Conservation (phyloP, 306 rosid species). For the Vicia faba region DNA sequence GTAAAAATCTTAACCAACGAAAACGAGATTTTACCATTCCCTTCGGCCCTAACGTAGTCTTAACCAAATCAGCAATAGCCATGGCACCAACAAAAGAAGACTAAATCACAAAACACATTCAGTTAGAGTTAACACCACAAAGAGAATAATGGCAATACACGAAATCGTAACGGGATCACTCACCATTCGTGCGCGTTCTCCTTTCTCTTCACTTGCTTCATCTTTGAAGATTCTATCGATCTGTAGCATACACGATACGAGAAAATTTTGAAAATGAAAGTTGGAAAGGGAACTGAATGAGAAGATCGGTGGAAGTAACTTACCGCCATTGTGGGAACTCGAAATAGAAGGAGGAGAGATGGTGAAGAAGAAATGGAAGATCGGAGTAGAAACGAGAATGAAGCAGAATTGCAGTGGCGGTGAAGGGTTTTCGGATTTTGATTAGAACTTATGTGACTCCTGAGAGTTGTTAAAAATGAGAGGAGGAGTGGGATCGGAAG, state of each 20-base stretch:
- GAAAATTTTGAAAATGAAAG: not conserved
- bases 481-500: no score
- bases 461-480: no score
- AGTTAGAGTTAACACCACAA: not conserved
- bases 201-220: slow-evolving; percentile 97
- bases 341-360: no score
- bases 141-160: not conserved
- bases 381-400: no score
- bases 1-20: not conserved
- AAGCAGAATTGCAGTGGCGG: no score
- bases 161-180: slow-evolving; percentile 30
- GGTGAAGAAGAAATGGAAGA: no score
- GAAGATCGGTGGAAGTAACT: no score
- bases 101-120: slow-evolving; percentile 43
- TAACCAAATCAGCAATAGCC: slow-evolving; percentile 96
- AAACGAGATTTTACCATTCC: slow-evolving; percentile 70
- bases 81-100: slow-evolving; percentile 95
- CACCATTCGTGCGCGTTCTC: slow-evolving; percentile 97
- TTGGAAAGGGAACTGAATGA: not conserved
- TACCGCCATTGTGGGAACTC: not conserved
- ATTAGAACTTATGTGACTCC: no score
- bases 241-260: slow-evolving; percentile 51
- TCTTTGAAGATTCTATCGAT: slow-evolving; percentile 75
- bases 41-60: slow-evolving; percentile 95
- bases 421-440: no score